Base-by-base conservation (phyloP, 768 basidiomycete species). In the Hydnum rufescens region DNA sequence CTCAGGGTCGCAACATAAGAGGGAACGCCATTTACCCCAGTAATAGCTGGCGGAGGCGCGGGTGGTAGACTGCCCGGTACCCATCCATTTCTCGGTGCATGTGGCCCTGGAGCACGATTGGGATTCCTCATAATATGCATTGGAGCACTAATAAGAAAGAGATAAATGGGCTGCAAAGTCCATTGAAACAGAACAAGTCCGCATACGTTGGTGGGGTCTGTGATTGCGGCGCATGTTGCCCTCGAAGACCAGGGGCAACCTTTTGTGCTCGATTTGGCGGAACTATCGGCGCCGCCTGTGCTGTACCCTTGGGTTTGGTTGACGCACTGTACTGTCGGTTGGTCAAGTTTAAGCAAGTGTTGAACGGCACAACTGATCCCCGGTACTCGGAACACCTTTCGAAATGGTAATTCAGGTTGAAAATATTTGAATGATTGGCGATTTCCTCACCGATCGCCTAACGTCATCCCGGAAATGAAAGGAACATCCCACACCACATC, bases 401-500 rank as follows among this genome's bases (percentile, higher is more conserved):
- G n/a, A 5, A 54, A 58, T 52, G 59, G 22, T n/a, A 32, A 51
- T 6, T 6, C 4, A 26, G 16, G 3, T 23, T 5, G 13, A 16
- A 4, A 4, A 16, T 28, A 13, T 46, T 49, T n/a, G n/a, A n/a
- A 19, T 29, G 46, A 22, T 60, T 62, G 22, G 47, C 3, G 22
- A 16, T 5, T 2, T 13, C 34, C 68, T 54, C 59, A 88, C 84
- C 90, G 72, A 60, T 85, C 86, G 3, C 79, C 78, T 6, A 97
- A 68, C 0, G 85, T 95, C 2, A 74, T 72, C 4, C 95, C 95
- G 22, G 88, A 79, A 77, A 99, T 86, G 67, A 99, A 97, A 1
- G 88, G 74, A 23, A 82, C 80, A 63, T 99, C 95, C 86, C 95
- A 97, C 0, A 93, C 74, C 23, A 97, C 82, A 63, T 97, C 95